Percentiles rank a stretch among this genome's conserved stretches.
Evolutionary conservation across 805 yeast genomes (phyloP).

Genomic region (Cyberlindnera nakhonratchasimensis): DNA sequence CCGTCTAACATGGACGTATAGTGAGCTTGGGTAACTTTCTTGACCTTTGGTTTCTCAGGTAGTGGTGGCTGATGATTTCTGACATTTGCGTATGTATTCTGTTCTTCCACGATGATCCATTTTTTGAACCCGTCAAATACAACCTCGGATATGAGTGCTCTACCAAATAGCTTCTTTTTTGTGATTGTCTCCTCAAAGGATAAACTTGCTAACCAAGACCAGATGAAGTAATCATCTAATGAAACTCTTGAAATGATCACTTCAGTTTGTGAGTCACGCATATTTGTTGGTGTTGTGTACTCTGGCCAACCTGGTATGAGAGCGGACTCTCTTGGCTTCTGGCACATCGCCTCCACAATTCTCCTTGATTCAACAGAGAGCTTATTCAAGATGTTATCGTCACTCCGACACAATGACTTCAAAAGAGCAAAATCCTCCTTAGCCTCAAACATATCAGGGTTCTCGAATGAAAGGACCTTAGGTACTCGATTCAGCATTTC

Average conservation of each 20-base stretch:
- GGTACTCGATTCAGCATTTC: constrained; percentile 60
- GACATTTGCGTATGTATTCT: constrained; percentile 36
- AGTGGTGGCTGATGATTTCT: constrained; percentile 22
- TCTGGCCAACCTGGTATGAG: constrained; percentile 41
- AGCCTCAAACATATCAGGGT: constrained; percentile 64
- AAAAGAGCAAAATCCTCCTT: constrained; percentile 75
- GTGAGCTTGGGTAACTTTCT: constrained; percentile 21
- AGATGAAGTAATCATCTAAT: constrained; percentile 82
- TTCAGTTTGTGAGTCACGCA: constrained; percentile 22
- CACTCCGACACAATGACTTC: constrained; percentile 64
- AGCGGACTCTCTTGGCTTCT: constrained; percentile 30
- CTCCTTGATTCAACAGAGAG: constrained; percentile 74
- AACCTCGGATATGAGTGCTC: constrained; percentile 78
- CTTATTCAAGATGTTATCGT: constrained; percentile 53
- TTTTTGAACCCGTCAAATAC: constrained; percentile 72
- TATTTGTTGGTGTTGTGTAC: constrained; percentile 28
- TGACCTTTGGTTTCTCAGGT: constrained; percentile 22
- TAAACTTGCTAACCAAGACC: constrained; percentile 85
- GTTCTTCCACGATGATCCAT: constrained; percentile 76
- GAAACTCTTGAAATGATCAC: constrained; percentile 54
- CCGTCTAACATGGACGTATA: constrained; percentile 24
- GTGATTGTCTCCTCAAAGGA: constrained; percentile 68
- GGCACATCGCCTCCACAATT: constrained; percentile 39
- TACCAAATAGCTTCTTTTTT: constrained; percentile 70
- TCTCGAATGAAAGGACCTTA: constrained; percentile 61